These are phyloP conservation scores for Amaranthus palmeri DNA, from an alignment of 148 eudicot species.

Conservation along the genomic window DNA sequence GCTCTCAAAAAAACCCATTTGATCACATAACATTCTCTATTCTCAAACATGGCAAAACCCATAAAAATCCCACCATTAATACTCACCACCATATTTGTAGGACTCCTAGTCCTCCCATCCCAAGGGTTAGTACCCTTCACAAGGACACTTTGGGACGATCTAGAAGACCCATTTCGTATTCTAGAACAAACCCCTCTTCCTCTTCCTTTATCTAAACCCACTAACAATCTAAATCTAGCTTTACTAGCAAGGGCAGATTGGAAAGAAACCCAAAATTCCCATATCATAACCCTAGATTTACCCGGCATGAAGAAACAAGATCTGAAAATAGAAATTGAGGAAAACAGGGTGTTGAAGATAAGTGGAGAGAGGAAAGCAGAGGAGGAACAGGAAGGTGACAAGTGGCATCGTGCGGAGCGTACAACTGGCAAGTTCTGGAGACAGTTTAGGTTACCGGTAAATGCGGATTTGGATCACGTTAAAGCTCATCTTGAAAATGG, in stretches of 20 bases:
- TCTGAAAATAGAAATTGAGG: slow-evolving; percentile 60
- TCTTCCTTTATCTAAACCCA: slow-evolving; percentile 9
- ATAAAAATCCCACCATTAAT: not conserved
- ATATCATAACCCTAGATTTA: slow-evolving; percentile 49
- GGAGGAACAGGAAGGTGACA: slow-evolving; percentile 46
- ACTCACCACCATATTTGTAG: not conserved
- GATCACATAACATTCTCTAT: too few relatives aligned
- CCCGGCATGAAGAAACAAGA: slow-evolving; percentile 61
- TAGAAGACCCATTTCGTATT: slow-evolving; percentile 56
- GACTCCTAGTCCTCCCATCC: not conserved
- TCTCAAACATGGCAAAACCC: too few relatives aligned
- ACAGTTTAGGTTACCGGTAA: slow-evolving; percentile 55
- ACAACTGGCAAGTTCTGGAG: slow-evolving; percentile 59
- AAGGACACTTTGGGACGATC: slow-evolving; percentile 33
- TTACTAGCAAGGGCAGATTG: slow-evolving; percentile 58
- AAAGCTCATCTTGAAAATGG: slow-evolving; percentile 50
- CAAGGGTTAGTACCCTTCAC: slow-evolving; percentile 42
- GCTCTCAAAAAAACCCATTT: too few relatives aligned
- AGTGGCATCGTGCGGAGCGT: slow-evolving; percentile 67
- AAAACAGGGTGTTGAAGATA: slow-evolving; percentile 50
- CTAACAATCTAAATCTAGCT: slow-evolving; percentile 31
- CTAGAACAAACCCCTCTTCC: slow-evolving; percentile 57
- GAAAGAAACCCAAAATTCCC: slow-evolving; percentile 49
- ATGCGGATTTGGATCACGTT: slow-evolving; percentile 49
- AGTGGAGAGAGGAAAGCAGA: slow-evolving; percentile 59